Conservation (phyloP, 2,329 filamentous ascomycete species). For the Graphiopsis chlorocephala region DNA sequence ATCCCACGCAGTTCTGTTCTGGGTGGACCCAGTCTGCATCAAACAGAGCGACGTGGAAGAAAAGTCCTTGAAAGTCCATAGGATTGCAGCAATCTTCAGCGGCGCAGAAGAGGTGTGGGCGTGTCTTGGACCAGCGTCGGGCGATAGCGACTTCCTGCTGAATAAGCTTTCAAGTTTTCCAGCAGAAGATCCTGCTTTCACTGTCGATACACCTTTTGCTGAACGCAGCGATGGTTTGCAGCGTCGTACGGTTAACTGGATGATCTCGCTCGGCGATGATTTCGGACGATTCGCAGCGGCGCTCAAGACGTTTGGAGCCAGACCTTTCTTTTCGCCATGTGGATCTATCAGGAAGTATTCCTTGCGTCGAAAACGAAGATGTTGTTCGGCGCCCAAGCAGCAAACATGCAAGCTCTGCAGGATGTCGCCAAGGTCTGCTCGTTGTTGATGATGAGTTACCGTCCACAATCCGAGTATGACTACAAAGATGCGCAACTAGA, state of each 20-base stretch:
- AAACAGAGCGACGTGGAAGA: conserved; percentile 19
- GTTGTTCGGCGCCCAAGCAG: background rate
- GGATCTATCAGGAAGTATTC: conserved; percentile 2
- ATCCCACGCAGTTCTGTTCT: background rate
- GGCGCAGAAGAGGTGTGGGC: background rate
- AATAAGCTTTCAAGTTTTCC: background rate
- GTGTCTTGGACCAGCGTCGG: background rate
- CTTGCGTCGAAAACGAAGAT: background rate
- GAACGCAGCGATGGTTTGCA: background rate
- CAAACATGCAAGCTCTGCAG: conserved; percentile 3
- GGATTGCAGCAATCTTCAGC: conserved; percentile 17
- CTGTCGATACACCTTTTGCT: background rate
- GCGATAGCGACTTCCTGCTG: conserved; percentile 2
- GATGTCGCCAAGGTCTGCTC: background rate
- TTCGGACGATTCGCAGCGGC: background rate
- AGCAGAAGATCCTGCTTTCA: background rate
- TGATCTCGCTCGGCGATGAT: background rate
- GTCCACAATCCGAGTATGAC: background rate
- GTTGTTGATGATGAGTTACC: background rate
- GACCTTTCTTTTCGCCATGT: background rate
- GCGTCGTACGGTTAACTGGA: background rate
- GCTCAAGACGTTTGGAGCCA: background rate
- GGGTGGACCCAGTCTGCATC: conserved; percentile 20
- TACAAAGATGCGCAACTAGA: background rate
- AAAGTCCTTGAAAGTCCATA: conserved; percentile 16